Percentiles rank a stretch among this genome's conserved stretches.
Evolutionary conservation across 1,284 basidiomycete genomes (phyloP).

Genomic region (Waitea zeae): DNA sequence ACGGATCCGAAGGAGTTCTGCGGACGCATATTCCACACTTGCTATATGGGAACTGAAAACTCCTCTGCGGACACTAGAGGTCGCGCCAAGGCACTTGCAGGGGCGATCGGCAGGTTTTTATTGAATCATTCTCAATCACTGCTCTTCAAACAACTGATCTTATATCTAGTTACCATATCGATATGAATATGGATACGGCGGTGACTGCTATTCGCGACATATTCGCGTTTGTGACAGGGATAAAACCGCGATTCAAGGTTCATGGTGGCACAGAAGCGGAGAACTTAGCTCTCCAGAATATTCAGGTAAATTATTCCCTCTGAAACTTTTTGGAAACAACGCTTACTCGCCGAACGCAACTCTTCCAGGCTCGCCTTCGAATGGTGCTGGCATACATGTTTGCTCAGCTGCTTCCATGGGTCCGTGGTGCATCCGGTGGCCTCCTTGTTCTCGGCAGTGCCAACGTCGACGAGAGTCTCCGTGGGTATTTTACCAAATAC

Average conservation of each 20-base stretch:
- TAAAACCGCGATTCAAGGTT: constrained; percentile 70
- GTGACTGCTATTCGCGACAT: constrained; percentile 74
- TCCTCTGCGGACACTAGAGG: constrained; percentile 76
- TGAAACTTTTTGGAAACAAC: constrained; percentile 2
- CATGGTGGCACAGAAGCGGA: constrained; percentile 82
- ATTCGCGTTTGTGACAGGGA: constrained; percentile 73
- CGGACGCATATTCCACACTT: constrained; percentile 85
- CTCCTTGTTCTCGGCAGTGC: constrained; percentile 91
- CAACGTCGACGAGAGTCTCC: constrained; percentile 94
- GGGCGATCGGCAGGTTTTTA: constrained; percentile 74
- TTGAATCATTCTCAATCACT: neutral
- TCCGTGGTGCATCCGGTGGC: constrained; percentile 70
- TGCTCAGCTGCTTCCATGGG: constrained; percentile 92
- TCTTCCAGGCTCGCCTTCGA: constrained; percentile 76
- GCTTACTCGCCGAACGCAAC: constrained; percentile 2
- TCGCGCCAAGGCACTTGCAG: constrained; percentile 74
- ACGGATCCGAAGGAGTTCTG: constrained; percentile 78
- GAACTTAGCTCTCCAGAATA: constrained; percentile 95
- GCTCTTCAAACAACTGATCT: neutral
- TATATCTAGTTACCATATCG: constrained; percentile 66
- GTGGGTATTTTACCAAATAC: constrained; percentile 97
- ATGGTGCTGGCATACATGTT: constrained; percentile 98
- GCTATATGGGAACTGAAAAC: constrained; percentile 98
- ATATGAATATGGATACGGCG: constrained; percentile 91
- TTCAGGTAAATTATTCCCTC: constrained; percentile 40